Evolutionary conservation across 202 grass and related monocot species (phyloP).

Genomic region (Eragrostis tef): DNA sequence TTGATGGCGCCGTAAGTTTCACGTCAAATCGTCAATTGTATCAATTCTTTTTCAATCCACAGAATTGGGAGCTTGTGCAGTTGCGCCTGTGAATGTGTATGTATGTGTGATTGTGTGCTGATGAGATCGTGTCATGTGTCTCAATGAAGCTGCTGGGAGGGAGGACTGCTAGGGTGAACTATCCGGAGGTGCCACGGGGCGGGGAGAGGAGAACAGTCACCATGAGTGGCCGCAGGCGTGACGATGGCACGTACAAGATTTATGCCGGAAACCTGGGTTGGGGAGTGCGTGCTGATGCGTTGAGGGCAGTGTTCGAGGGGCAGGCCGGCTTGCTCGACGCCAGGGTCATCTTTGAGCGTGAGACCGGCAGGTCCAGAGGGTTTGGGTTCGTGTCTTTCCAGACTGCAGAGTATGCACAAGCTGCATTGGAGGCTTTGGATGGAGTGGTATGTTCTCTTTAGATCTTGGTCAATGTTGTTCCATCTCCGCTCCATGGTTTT

Average conservation of each 20-base stretch:
- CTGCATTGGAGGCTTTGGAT: slow-evolving; percentile 71
- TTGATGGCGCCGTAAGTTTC: slow-evolving; percentile 74
- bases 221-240: slow-evolving; percentile 43
- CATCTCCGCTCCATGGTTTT: not conserved
- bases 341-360: slow-evolving; percentile 76
- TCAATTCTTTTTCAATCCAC: not conserved
- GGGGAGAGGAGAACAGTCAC: slow-evolving; percentile 58
- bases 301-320: slow-evolving; percentile 61
- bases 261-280: slow-evolving; percentile 92
- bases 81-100: not conserved
- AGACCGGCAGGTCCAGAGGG: slow-evolving; percentile 72
- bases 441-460: slow-evolving; percentile 64
- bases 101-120: slow-evolving; percentile 34
- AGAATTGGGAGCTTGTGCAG: slow-evolving; percentile 4
- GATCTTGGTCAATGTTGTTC: not conserved
- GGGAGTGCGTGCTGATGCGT: slow-evolving; percentile 63
- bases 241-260: slow-evolving; percentile 77
- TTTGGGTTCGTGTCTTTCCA: slow-evolving; percentile 80
- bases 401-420: slow-evolving; percentile 63
- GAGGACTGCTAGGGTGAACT: slow-evolving; percentile 78
- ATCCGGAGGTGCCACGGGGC: slow-evolving; percentile 87
- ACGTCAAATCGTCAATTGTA: not conserved
- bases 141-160: slow-evolving; percentile 67
- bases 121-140: slow-evolving; percentile 1
- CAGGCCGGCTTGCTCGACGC: slow-evolving; percentile 62